A percentile compares a stretch with the other conserved stretches of the same genome.
Conservation (phyloP, 2,329 filamentous ascomycete species). For the Alternaria ethzedia region DNA sequence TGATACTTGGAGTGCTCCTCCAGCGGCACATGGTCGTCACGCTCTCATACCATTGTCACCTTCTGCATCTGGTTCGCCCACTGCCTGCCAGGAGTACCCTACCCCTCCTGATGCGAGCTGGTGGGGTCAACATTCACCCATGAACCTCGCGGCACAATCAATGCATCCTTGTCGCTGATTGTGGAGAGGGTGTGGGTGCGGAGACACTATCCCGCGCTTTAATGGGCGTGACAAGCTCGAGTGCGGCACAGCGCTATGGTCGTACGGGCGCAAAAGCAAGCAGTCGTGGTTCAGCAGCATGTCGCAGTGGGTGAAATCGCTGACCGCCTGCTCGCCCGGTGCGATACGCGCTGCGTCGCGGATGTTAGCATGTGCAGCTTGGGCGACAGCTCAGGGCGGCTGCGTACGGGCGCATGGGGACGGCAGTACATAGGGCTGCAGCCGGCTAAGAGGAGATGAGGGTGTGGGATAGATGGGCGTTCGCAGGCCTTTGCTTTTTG, state of each 20-base stretch:
- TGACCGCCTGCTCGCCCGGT: constrained; percentile 6
- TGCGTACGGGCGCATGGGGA: constrained; percentile 16
- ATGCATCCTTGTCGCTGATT: constrained; percentile 23
- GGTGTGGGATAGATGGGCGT: constrained; percentile 18
- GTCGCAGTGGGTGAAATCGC: constrained; percentile 2
- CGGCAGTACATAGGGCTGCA: constrained; percentile 34
- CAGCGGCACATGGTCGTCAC: constrained; percentile 20
- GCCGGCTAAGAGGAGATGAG: constrained; percentile 18
- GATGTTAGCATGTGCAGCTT: constrained; percentile 16
- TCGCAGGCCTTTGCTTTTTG: constrained; percentile 30
- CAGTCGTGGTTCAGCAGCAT: constrained; percentile 1
- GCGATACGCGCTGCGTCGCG: constrained; percentile 21
- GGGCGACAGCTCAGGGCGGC: constrained; percentile 10
- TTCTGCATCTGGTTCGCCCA: constrained; percentile 32
- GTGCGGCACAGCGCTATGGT: constrained; percentile 11
- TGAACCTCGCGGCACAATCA: constrained; percentile 28
- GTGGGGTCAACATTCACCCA: constrained; percentile 30
- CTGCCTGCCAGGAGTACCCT: constrained; percentile 17
- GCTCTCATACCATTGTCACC: constrained; percentile 33
- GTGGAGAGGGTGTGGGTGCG: constrained; percentile 30
- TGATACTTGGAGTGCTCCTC: constrained; percentile 9
- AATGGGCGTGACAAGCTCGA: constrained; percentile 8
- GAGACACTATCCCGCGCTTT: constrained; percentile 30
- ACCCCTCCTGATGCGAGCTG: constrained; percentile 27
- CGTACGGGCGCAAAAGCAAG: constrained; percentile 18